phyloP scores from a whole-genome alignment of 495 filamentous ascomycete genomes.

The Hypoxylon lenormandii region DNA sequence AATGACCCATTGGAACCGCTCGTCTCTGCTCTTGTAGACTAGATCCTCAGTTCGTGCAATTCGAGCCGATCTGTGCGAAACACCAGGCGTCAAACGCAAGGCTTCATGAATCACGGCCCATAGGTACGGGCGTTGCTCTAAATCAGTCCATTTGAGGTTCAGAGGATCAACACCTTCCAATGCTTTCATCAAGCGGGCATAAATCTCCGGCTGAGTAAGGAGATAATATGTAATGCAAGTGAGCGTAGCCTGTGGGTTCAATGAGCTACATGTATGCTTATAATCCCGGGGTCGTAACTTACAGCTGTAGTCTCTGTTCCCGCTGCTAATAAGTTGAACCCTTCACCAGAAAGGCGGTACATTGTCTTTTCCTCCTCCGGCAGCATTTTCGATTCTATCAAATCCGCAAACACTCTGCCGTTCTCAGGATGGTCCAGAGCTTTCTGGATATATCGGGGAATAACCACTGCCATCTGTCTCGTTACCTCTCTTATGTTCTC shows the following conservation, averaged over 20 bases:
- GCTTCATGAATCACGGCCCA: conserved; percentile 59
- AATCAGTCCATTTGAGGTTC: conserved; percentile 37
- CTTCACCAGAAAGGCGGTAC: conserved; percentile 49
- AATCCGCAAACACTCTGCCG: conserved; percentile 38
- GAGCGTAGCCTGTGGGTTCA: conserved; percentile 45
- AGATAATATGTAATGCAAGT: conserved; percentile 52
- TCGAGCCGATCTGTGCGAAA: conserved; percentile 55
- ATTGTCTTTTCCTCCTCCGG: conserved; percentile 47
- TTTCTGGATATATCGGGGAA: conserved; percentile 36
- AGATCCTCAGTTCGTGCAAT: conserved; percentile 53
- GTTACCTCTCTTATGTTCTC: conserved; percentile 38
- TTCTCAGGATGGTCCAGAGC: conserved; percentile 29
- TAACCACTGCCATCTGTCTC: conserved; percentile 35
- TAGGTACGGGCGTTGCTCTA: conserved; percentile 63
- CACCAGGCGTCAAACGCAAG: conserved; percentile 60
- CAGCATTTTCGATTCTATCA: conserved; percentile 35
- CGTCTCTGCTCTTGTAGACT: conserved; percentile 52
- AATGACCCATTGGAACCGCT: conserved; percentile 50
- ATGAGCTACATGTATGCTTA: neutral
- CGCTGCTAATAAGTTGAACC: conserved; percentile 45
- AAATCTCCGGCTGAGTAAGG: conserved; percentile 42
- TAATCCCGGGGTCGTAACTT: neutral
- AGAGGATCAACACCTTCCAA: conserved; percentile 40
- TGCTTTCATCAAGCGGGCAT: conserved; percentile 49
- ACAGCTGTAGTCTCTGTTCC: conserved; percentile 51